A percentile compares a stretch with the other conserved stretches of the same genome.
Conservation (phyloP, 306 rosid genomes). For the Rosa multiflora region DNA sequence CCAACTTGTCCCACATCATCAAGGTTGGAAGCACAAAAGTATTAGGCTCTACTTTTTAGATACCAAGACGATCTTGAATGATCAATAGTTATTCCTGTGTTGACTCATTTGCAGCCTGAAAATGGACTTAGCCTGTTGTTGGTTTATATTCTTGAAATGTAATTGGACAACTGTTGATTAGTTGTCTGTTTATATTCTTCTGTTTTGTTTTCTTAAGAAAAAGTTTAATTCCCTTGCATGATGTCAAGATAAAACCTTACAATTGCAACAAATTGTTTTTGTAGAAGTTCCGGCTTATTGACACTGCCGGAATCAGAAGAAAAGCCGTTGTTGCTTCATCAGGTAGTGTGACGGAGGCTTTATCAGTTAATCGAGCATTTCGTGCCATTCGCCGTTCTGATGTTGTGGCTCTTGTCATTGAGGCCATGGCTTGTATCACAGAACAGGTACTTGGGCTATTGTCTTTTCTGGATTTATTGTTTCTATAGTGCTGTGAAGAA, state of each 20-base stretch:
- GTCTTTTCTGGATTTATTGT: not conserved
- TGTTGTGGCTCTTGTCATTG: constrained; percentile 91
- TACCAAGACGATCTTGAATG: not conserved
- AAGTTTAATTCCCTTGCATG: not conserved
- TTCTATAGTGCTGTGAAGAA: not conserved
- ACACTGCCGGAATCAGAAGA: constrained; percentile 97
- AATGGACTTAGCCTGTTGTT: constrained; percentile 14
- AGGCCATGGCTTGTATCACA: constrained; percentile 95
- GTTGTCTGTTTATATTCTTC: not conserved
- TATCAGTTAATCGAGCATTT: constrained; percentile 94
- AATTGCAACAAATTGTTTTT: constrained; percentile 17
- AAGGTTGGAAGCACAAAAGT: not conserved
- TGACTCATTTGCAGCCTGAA: not conserved
- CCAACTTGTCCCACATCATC: not conserved
- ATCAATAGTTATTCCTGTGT: not conserved
- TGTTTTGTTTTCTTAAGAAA: not conserved
- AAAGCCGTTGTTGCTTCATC: constrained; percentile 74
- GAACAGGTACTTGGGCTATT: constrained; percentile 62
- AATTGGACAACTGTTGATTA: constrained; percentile 9
- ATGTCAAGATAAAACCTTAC: not conserved
- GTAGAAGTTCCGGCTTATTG: constrained; percentile 86
- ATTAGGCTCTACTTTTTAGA: not conserved
- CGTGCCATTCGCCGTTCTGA: constrained; percentile 92
- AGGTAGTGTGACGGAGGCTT: constrained; percentile 83
- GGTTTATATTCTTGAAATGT: constrained; percentile 20